Base-by-base conservation (phyloP, 2,329 filamentous ascomycete species). In the Fusarium sp. region DNA sequence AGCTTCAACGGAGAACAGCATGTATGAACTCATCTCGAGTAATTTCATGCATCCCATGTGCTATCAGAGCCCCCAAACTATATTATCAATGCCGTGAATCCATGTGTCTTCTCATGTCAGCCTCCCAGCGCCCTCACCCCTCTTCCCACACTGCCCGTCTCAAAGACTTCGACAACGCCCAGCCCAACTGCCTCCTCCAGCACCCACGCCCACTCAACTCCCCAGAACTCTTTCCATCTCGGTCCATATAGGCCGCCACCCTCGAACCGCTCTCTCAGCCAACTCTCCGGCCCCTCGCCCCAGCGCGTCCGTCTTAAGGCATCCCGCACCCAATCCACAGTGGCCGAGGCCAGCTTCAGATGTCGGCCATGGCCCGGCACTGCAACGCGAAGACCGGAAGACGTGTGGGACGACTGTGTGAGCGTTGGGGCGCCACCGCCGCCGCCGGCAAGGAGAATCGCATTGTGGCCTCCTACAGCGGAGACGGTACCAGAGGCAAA, bases 131-230 rank as follows among this genome's bases (percentile, higher is more conserved):
- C 74, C 63, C 86, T 80, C 54, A 91, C 82, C 10, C 85, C 90
- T 57, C 83, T 80, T 2, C 90, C 90, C n/a, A 92, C 88, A 67
- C 85, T 89, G 13, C 87, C 81, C 11, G 90, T 93, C 69, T 91
- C 85, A 72, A 93, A 93, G 13, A 91, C 76, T 74, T 93, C 90
- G 4, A 92, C 82, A 14, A 88, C 70, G 2, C 90, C 90, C 25
- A 86, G 80, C 0, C 89, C 90, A 21, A 91, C 80, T 38, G 88
- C 89, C 72, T 92, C 89, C 36, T 84, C 86, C 37, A 93, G 71
- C 14, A 90, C 80, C 88, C 88, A 93, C 55, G 88, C 83, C 73
- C 92, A 93, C 38, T 82, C 76, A 57, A 92, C 73, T 0, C 90
- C 90, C 68, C 85, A 84, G 61, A 91, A 90, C 27, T 84, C 81